phyloP scores from a whole-genome alignment of 257 asterid species.

The Ocimum tenuiflorum region DNA sequence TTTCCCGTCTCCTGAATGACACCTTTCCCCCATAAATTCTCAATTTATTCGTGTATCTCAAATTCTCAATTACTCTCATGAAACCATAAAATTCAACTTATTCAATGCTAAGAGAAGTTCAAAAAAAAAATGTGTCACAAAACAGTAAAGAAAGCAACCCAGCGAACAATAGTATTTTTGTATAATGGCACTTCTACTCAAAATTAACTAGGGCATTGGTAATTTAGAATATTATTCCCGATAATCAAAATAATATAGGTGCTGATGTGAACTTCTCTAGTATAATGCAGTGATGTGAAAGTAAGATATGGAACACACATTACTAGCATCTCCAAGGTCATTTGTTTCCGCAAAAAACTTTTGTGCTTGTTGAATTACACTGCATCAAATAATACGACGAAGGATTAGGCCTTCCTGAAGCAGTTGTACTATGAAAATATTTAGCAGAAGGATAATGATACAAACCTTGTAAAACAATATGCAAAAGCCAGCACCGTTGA shows the following conservation, averaged over 20 bases:
- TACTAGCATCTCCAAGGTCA: slow-evolving; percentile 53
- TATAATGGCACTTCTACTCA: background rate
- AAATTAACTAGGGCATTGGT: background rate
- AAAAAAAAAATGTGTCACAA: no score
- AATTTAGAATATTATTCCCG: no score
- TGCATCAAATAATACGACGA: slow-evolving; percentile 37
- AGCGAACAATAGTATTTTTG: background rate
- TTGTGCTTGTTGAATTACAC: slow-evolving; percentile 78
- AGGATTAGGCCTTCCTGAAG: slow-evolving; percentile 26
- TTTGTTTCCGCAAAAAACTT: slow-evolving; percentile 68
- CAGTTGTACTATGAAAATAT: slow-evolving; percentile 4
- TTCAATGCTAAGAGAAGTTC: no score
- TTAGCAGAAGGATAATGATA: slow-evolving; percentile 7
- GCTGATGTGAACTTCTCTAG: no score
- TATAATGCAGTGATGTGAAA: no score
- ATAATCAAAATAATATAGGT: no score
- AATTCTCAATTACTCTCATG: no score
- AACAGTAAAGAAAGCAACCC: background rate
- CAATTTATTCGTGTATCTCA: background rate
- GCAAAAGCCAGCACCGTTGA: slow-evolving; percentile 89
- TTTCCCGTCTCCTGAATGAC: background rate
- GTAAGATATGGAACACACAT: slow-evolving; percentile 48
- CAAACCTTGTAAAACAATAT: slow-evolving; percentile 74
- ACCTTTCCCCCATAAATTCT: background rate
- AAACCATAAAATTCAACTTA: no score